Evolutionary conservation across 2,329 filamentous ascomycete species (phyloP), one percentile per base, ranked within the genome.

Genomic region (Pseudogymnoascus sp.): DNA sequence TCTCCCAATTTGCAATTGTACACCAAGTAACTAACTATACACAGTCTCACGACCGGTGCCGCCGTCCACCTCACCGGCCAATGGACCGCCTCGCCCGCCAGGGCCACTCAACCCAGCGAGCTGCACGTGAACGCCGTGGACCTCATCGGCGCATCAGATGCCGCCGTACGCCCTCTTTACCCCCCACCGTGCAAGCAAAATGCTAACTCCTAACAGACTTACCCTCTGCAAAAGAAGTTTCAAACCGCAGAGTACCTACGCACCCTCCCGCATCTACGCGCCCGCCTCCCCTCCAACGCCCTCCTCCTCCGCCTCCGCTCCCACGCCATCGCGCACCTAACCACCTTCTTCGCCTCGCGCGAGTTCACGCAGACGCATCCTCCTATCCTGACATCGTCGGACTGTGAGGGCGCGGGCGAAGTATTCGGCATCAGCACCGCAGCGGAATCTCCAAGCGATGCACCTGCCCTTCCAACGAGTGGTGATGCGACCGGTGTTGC

Each of bases 221-320:
- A 90, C 71, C 94, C 94, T 2, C 84, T 99, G 22, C 94, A 99
- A 75, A 96, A 96, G 75, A 97, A 97, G 75, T 96, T 94, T 68
- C 92, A 97, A 68, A 90, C 87, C 4, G 79, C 88, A 58, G 93
- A 97, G 71, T 97, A 88, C 73, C 83, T 99, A 64, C 88, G 94
- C 62, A 89, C 88, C 11, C 81, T 96, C 59, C 91, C 93, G 58
- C 94, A 99, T 75, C 80, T 99, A 62, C 88, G 94, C 62, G 77
- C 89, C 65, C 88, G 93, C 68, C 86, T 90, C 16, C 89, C 90
- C 0, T 82, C 90, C 71, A 92, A 96, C 74, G 83, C 91, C 25
- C 80, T 91, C 41, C 77, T 97, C 63, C 79, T 96, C 57, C 87
- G 90, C 54, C 81, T 97, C 63, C 85, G 94, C 65, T 97, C 93